Conservation (phyloP, 805 yeast species). For the Wilhelminamyces savonicus region DNA sequence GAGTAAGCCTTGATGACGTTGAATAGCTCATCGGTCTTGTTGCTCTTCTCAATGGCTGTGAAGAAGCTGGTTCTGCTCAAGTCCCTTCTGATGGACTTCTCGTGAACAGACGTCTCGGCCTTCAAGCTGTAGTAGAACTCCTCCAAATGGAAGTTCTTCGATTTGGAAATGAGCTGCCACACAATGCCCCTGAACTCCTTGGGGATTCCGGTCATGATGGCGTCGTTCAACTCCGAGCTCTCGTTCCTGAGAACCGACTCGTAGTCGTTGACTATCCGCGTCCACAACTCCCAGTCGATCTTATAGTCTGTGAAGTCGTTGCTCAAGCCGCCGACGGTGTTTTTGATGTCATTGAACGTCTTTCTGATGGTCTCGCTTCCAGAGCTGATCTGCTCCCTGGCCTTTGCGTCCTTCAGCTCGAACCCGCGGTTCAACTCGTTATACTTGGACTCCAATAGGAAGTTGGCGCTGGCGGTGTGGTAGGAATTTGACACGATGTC, state of each 20-base stretch:
- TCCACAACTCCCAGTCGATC: slow-evolving; percentile 87
- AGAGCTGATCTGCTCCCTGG: slow-evolving; percentile 39
- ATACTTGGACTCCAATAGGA: slow-evolving; percentile 54
- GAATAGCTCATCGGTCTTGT: slow-evolving; percentile 58
- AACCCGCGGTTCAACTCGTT: slow-evolving; percentile 50
- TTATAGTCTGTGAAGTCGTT: slow-evolving; percentile 19
- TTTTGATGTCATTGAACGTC: slow-evolving; percentile 42
- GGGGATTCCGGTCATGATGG: slow-evolving; percentile 76
- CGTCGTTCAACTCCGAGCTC: slow-evolving; percentile 51
- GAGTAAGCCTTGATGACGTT: slow-evolving; percentile 81
- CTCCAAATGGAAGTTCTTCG: slow-evolving; percentile 60
- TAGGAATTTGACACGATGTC: slow-evolving; percentile 12
- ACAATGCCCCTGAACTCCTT: slow-evolving; percentile 78
- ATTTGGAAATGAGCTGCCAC: slow-evolving; percentile 85
- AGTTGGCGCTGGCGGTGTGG: slow-evolving; percentile 26
- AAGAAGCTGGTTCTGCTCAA: slow-evolving; percentile 80
- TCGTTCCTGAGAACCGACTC: slow-evolving; percentile 56
- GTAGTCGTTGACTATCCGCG: slow-evolving; percentile 72
- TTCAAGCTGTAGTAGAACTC: slow-evolving; percentile 51
- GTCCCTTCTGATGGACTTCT: slow-evolving; percentile 74
- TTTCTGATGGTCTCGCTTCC: slow-evolving; percentile 34
- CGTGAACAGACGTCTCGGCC: slow-evolving; percentile 53
- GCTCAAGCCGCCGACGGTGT: slow-evolving; percentile 39
- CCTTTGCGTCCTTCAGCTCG: slow-evolving; percentile 41
- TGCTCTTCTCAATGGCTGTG: slow-evolving; percentile 45